Conservation (phyloP, 768 basidiomycete genomes). For the Psilocybe cyanescens region DNA sequence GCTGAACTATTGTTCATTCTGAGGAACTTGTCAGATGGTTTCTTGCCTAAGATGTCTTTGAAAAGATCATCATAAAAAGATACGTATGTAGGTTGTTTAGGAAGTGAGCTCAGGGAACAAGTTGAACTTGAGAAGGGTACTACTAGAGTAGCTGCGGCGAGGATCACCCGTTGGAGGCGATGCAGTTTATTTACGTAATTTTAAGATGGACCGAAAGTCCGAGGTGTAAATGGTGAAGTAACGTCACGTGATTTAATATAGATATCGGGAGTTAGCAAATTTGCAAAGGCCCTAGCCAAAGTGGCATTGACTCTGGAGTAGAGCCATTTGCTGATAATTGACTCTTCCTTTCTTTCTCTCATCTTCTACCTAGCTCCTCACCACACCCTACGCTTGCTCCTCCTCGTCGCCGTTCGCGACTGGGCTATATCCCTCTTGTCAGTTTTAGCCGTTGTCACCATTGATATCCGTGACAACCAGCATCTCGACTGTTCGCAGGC, state of each 20-base stretch:
- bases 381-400: neutral
- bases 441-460: conserved; percentile 15
- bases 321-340: conserved; percentile 1
- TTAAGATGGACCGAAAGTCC: neutral
- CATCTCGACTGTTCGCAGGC: conserved; percentile 14
- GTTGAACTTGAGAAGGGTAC: too few species aligned
- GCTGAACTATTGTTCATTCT: neutral
- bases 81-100: too few species aligned
- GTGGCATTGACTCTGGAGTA: conserved; percentile 11
- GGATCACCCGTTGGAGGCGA: neutral
- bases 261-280: conserved; percentile 17
- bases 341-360: conserved; percentile 19
- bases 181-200: neutral
- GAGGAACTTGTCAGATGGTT: neutral
- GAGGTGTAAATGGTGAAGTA: neutral
- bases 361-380: conserved; percentile 11
- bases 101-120: too few species aligned
- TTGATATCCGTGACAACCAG: conserved; percentile 28
- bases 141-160: too few species aligned
- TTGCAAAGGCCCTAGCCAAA: conserved; percentile 18
- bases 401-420: conserved; percentile 9
- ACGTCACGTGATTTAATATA: conserved; percentile 12
- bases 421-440: conserved; percentile 1
- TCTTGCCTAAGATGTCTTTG: neutral
- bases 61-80: neutral